Evolutionary conservation across 140 eudicot genomes (phyloP).

Genomic region (Stevia rebaudiana): DNA sequence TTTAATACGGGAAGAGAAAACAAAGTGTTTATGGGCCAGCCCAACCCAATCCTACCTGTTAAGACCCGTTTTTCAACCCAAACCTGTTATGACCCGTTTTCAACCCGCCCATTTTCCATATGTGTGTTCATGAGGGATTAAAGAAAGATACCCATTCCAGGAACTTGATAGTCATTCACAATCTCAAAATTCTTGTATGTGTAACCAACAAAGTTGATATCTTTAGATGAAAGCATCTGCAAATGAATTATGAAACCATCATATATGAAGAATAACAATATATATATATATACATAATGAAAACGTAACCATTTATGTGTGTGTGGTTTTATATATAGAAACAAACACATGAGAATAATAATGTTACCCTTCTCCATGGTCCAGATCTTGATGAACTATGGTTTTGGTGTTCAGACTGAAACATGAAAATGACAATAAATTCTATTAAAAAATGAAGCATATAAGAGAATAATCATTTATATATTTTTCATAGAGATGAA

Average conservation of each 20-base stretch:
- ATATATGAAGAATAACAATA: constrained; percentile 10
- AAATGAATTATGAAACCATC: constrained; percentile 3
- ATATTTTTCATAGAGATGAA: not conserved
- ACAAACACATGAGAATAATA: not conserved
- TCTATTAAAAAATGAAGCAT: not conserved
- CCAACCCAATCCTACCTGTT: not conserved
- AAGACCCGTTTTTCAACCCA: not conserved
- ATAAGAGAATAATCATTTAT: constrained; percentile 10
- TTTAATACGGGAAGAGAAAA: not conserved
- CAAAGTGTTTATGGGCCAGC: constrained; percentile 6
- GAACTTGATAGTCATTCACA: constrained; percentile 83
- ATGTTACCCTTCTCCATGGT: constrained; percentile 95
- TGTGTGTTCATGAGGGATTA: constrained; percentile 3
- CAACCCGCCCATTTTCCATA: constrained; percentile 10
- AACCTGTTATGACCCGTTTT: not conserved
- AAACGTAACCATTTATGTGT: not conserved
- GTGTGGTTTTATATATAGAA: not conserved
- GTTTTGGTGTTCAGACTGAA: constrained; percentile 65
- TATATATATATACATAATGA: not conserved
- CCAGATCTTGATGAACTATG: constrained; percentile 67
- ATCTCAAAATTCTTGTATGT: constrained; percentile 85
- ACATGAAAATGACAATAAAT: constrained; percentile 2
- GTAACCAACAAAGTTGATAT: constrained; percentile 76
- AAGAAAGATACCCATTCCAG: constrained; percentile 69
- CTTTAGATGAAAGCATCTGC: constrained; percentile 90